Percentiles rank a stretch among this genome's conserved stretches.
These are phyloP conservation scores for Xylaria venustula DNA, from an alignment of 495 filamentous ascomycete genomes.

Conservation along the genomic window DNA sequence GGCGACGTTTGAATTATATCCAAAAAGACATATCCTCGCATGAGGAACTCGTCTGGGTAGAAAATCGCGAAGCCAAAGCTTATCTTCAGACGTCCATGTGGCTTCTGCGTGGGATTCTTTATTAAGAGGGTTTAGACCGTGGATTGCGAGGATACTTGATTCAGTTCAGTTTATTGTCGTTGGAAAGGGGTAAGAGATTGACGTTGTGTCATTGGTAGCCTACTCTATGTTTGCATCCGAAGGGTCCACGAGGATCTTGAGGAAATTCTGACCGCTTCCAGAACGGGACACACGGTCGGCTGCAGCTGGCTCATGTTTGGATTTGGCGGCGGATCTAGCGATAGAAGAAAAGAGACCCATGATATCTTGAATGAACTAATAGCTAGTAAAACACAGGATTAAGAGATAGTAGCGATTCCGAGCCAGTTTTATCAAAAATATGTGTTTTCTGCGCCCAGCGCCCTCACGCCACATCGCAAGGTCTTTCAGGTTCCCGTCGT, in stretches of 20 bases:
- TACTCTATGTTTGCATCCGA: not conserved
- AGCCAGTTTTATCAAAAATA: not conserved
- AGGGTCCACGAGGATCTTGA: not conserved
- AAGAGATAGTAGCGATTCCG: not conserved
- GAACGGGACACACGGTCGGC: not conserved
- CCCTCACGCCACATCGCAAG: not conserved
- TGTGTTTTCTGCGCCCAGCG: no score
- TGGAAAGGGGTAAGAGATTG: not conserved
- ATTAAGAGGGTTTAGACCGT: conserved; percentile 45
- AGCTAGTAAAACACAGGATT: not conserved
- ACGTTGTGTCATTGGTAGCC: not conserved
- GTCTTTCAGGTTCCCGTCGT: not conserved
- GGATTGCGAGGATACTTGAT: conserved; percentile 45
- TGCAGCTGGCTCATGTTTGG: not conserved
- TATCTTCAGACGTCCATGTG: conserved; percentile 22
- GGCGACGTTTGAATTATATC: conserved; percentile 39
- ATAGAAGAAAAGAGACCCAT: not conserved
- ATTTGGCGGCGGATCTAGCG: not conserved
- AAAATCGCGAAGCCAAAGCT: conserved; percentile 38
- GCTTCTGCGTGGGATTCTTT: conserved; percentile 27
- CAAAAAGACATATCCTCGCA: conserved; percentile 36
- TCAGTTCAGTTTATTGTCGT: no score
- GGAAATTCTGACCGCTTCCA: not conserved
- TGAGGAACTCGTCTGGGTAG: conserved; percentile 31
- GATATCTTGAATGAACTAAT: not conserved